Conservation (phyloP, 106 monocot genomes). For the Ottelia alismoides region DNA sequence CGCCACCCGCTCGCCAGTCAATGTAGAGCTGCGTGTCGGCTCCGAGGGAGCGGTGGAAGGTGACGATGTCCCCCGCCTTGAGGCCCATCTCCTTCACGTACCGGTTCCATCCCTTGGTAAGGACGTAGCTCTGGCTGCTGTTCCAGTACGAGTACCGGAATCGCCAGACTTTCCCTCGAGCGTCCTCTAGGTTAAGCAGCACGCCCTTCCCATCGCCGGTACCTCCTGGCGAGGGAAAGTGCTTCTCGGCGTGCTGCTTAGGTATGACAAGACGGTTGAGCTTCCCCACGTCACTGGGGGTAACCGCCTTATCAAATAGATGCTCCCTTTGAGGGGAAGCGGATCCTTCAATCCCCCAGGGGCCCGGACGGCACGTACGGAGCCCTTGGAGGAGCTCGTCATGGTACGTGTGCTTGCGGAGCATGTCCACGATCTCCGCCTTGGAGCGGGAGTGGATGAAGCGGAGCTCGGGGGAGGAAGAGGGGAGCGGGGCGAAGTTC, state of each 20-base stretch:
- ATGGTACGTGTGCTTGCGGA: no score
- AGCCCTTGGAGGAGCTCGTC: neutral
- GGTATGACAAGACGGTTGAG: slow-evolving; percentile 12
- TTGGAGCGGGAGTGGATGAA: neutral
- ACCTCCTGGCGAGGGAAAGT: slow-evolving; percentile 6
- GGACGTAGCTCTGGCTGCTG: slow-evolving; percentile 31
- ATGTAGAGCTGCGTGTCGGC: no score
- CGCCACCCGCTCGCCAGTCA: no score
- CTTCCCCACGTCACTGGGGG: slow-evolving; percentile 19
- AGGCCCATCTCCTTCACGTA: slow-evolving; percentile 22
- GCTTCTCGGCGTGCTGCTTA: slow-evolving; percentile 17
- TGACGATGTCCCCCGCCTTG: no score
- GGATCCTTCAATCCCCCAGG: neutral
- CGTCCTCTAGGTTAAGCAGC: no score
- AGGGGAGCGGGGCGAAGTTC: slow-evolving; percentile 43
- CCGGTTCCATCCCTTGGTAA: slow-evolving; percentile 29
- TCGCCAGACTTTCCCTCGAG: neutral
- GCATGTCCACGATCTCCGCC: neutral
- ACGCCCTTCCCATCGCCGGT: neutral
- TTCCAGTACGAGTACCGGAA: slow-evolving; percentile 30
- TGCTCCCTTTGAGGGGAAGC: slow-evolving; percentile 7
- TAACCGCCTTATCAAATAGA: slow-evolving; percentile 11
- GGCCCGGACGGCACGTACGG: neutral
- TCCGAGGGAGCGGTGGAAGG: no score
- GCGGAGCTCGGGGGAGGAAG: slow-evolving; percentile 28